Conservation (phyloP, 345 rosid genomes). For the Passiflora organensis region DNA sequence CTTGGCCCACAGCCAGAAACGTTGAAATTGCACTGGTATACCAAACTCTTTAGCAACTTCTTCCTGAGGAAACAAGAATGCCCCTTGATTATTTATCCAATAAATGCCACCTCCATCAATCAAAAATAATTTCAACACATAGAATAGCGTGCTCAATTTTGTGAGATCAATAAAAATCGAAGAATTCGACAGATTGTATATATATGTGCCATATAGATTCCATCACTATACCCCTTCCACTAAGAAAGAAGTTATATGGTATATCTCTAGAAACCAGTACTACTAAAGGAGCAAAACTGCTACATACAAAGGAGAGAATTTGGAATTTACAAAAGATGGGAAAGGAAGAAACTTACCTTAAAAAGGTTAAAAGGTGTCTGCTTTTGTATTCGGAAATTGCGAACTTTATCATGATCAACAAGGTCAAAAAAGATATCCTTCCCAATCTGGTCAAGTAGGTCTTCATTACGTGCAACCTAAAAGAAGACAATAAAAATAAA, state of each 20-base stretch:
- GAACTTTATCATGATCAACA: slow-evolving; percentile 79
- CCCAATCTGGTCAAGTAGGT: slow-evolving; percentile 56
- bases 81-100: not conserved
- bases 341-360: slow-evolving; percentile 61
- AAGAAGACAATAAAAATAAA: slow-evolving; percentile 1
- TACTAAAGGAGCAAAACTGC: no score
- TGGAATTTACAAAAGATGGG: not conserved
- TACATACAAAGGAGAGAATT: not conserved
- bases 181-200: no score
- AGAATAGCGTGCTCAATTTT: not conserved
- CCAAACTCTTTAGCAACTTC: slow-evolving; percentile 94
- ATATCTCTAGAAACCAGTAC: no score
- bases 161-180: no score
- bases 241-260: no score
- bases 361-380: slow-evolving; percentile 68
- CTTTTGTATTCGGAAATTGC: slow-evolving; percentile 81
- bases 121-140: not conserved
- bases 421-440: slow-evolving; percentile 20
- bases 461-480: slow-evolving; percentile 44
- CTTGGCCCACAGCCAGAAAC: slow-evolving; percentile 97
- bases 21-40: slow-evolving; percentile 69
- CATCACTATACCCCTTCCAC: no score
- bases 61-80: slow-evolving; percentile 41
- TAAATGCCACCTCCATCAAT: not conserved
- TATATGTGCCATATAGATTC: no score